Percentiles rank a stretch among this genome's conserved stretches.
Evolutionary conservation across 495 filamentous ascomycete species (phyloP).

Genomic region (Podospora tetraspora): DNA sequence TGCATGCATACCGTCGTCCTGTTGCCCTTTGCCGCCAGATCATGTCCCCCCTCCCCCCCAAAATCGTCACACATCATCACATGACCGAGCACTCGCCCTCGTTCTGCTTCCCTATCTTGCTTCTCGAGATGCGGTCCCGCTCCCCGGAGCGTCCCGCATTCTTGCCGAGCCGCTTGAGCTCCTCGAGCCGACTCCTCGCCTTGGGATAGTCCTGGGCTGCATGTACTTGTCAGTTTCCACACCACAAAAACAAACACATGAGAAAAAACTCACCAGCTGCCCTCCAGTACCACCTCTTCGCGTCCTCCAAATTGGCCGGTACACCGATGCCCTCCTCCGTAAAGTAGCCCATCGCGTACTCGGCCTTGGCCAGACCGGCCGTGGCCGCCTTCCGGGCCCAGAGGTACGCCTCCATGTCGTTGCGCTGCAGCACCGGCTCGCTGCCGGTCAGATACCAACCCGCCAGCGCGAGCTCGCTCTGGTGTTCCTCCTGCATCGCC

Average conservation of each 20-base stretch:
- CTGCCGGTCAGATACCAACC: constrained; percentile 96
- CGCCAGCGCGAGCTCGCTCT: constrained; percentile 83
- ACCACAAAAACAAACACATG: background rate
- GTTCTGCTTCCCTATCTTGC: constrained; percentile 73
- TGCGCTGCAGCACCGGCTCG: constrained; percentile 82
- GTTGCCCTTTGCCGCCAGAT: background rate
- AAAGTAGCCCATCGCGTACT: constrained; percentile 98
- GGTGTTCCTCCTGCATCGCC: constrained; percentile 89
- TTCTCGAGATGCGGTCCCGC: constrained; percentile 61
- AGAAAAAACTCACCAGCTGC: constrained; percentile 74
- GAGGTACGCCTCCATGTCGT: constrained; percentile 92
- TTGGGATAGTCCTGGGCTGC: constrained; percentile 92
- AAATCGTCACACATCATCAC: constrained; percentile 39
- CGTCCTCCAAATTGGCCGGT: constrained; percentile 80
- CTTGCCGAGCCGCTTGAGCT: constrained; percentile 76
- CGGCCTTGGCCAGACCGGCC: constrained; percentile 79
- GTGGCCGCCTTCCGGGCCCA: constrained; percentile 93
- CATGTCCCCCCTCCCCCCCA: background rate
- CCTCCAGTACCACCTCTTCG: constrained; percentile 96
- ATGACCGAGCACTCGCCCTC: constrained; percentile 82
- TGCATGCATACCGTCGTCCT: background rate
- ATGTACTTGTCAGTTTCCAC: constrained; percentile 19
- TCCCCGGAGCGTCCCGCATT: constrained; percentile 64
- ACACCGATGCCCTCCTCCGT: constrained; percentile 94
- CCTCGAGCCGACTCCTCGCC: constrained; percentile 84